Evolutionary conservation across 1,284 basidiomycete genomes (phyloP), one percentile per base, ranked within the genome.

Genomic region (Fomitopsis betulina): DNA sequence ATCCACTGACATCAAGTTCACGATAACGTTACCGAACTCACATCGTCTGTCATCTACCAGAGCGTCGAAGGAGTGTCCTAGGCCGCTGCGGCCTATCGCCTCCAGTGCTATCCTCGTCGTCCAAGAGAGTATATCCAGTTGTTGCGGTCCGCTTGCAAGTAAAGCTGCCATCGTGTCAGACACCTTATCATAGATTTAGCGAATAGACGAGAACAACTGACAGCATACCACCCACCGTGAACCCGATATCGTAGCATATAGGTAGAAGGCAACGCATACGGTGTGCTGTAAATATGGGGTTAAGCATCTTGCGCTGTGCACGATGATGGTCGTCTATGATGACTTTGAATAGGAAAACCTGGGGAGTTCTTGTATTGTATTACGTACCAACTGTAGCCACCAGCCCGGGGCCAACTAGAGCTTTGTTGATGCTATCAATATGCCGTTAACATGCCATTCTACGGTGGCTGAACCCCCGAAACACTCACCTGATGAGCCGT

Each of bases 401-500:
- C 32, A 57, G 27, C 13, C 55, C 47, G 38, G 35, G 49, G 12
- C 55, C 55, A 15, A 57, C 38, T 15, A 57, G 49, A 17, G 50
- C 25, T 12, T 10, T 52, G 21, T 52, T 57, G 23, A 40, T 37
- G 17, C 55, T 57, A 19, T 1, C 10, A 15, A 30, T 35, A n/a
- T 6, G 35, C 13, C 35, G 13, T 12, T 12, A 15, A 30, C 10
- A 15, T 43, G 15, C 35, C 9, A 27, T 12, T 33, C 23, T 7
- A 35, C 3, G 5, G 21, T 23, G 4, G 8, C 6, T 23, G 17
- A 17, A 15, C 17, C 13, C 13, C 30, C 12, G 19, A 8, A 7
- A 21, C n/a, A 56, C 66, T 33, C 61, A 76, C 76, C 60, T 55
- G 40, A 76, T 66, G 37, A 76, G 71, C 1, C 62, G 51, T 15